These are phyloP conservation scores for Leccinum colubrinum DNA, from an alignment of 1,284 basidiomycete genomes.

Conservation along the genomic window DNA sequence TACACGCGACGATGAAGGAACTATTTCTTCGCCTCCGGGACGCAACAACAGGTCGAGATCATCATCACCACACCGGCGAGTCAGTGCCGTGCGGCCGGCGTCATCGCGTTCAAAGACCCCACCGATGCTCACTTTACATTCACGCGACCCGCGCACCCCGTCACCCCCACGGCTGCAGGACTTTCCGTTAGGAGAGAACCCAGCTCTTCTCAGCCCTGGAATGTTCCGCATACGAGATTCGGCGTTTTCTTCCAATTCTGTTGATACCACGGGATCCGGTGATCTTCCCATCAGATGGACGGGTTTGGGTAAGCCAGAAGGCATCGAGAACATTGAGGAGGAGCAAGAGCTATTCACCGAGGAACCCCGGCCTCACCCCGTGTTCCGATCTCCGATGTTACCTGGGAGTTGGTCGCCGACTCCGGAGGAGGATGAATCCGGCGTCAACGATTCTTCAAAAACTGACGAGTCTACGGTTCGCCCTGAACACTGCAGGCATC, in stretches of 20 bases:
- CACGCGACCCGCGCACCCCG: constrained; percentile 26
- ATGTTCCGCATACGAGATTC: constrained; percentile 52
- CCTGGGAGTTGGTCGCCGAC: constrained; percentile 31
- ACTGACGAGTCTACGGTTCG: constrained; percentile 31
- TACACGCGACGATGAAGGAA: constrained; percentile 17
- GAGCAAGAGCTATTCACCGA: constrained; percentile 30
- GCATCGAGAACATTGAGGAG: constrained; percentile 31
- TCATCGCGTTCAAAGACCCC: constrained; percentile 36
- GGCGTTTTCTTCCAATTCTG: constrained; percentile 43
- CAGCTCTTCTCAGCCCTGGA: constrained; percentile 42
- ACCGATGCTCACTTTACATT: constrained; percentile 30
- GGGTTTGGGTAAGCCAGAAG: constrained; percentile 37
- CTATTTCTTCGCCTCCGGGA: constrained; percentile 12
- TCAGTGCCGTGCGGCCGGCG: constrained; percentile 26
- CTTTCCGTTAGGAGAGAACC: constrained; percentile 24
- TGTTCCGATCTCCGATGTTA: constrained; percentile 20
- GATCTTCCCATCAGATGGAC: constrained; percentile 56
- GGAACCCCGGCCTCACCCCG: constrained; percentile 17
- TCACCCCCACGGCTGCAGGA: constrained; percentile 25
- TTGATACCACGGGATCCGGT: constrained; percentile 38
- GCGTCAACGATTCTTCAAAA: constrained; percentile 24
- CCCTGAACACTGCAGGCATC: constrained; percentile 29
- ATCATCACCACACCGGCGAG: constrained; percentile 28
- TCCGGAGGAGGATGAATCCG: constrained; percentile 28
- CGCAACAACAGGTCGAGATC: constrained; percentile 22